These are phyloP conservation scores for Cladosporium sp. DNA, from an alignment of 2,329 filamentous ascomycete species.

Conservation along the genomic window DNA sequence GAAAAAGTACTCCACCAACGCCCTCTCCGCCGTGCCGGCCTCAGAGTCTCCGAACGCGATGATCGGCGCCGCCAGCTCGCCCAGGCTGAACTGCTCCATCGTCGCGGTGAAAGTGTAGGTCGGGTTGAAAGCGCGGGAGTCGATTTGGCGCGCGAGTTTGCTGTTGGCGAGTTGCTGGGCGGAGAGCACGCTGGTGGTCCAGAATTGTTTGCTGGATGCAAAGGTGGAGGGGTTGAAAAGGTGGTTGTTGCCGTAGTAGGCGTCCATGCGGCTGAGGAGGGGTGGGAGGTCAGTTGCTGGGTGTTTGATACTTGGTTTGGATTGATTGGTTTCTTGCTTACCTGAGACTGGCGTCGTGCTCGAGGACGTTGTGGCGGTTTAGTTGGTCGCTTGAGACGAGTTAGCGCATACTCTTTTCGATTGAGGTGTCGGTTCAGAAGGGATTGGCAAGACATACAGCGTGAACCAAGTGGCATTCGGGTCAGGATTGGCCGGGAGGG, in stretches of 20 bases:
- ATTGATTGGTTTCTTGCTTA: neutral
- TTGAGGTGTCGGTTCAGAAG: neutral
- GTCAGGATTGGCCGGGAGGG: conserved; percentile 27
- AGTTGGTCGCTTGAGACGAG: conserved; percentile 16
- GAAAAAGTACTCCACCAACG: conserved; percentile 51
- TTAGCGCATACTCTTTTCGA: neutral
- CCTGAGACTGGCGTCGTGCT: conserved; percentile 28
- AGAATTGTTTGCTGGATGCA: conserved; percentile 49
- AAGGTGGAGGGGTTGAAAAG: conserved; percentile 58
- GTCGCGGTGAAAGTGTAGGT: conserved; percentile 49
- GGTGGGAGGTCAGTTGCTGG: neutral
- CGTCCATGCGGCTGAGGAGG: conserved; percentile 50
- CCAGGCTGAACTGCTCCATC: conserved; percentile 51
- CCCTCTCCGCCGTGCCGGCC: conserved; percentile 43
- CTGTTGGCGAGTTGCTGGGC: conserved; percentile 49
- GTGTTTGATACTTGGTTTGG: neutral
- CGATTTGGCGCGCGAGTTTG: conserved; percentile 49
- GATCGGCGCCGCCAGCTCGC: conserved; percentile 55
- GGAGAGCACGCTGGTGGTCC: conserved; percentile 47
- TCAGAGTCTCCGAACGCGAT: conserved; percentile 52
- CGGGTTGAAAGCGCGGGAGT: conserved; percentile 52
- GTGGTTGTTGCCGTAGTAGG: conserved; percentile 54
- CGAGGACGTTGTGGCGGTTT: conserved; percentile 27
- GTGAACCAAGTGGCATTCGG: conserved; percentile 30
- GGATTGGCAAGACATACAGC: conserved; percentile 12